These are phyloP conservation scores for Lolium rigidum DNA, from an alignment of 176 grass and related monocot genomes.

Conservation along the genomic window DNA sequence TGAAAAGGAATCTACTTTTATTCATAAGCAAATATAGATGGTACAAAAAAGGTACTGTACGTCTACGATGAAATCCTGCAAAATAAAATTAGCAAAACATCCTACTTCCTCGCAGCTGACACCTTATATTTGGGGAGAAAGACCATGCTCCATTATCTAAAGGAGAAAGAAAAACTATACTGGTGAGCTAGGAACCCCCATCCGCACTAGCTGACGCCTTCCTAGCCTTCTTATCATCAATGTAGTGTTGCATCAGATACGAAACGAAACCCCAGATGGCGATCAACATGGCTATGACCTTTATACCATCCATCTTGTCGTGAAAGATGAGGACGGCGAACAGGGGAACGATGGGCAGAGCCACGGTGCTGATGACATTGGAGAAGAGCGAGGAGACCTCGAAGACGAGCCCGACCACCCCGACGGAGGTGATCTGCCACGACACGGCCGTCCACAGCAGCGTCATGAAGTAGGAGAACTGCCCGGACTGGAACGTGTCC, in stretches of 20 bases:
- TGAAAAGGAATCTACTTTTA: not conserved
- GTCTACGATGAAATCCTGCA: constrained; percentile 10
- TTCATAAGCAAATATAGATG: constrained; percentile 12
- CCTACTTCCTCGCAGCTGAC: constrained; percentile 22
- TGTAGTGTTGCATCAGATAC: constrained; percentile 77
- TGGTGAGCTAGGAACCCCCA: constrained; percentile 18
- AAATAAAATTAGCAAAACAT: constrained; percentile 32
- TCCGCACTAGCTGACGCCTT: constrained; percentile 35
- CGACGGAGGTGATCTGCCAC: constrained; percentile 76
- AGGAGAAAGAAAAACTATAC: not conserved
- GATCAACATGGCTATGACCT: constrained; percentile 76
- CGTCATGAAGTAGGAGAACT: constrained; percentile 84
- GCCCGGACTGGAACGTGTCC: constrained; percentile 61
- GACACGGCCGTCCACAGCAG: constrained; percentile 63
- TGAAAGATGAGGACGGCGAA: constrained; percentile 72
- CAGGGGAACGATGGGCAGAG: constrained; percentile 65
- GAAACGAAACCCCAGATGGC: constrained; percentile 82
- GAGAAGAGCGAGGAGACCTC: constrained; percentile 79
- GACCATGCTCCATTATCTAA: not conserved
- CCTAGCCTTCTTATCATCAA: constrained; percentile 59
- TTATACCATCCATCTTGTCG: constrained; percentile 73
- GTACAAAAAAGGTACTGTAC: not conserved
- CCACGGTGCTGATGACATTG: constrained; percentile 71
- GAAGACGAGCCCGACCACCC: constrained; percentile 76
- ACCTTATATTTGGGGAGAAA: constrained; percentile 1